These are phyloP conservation scores for Gomphus sp. DNA, from an alignment of 1,284 basidiomycete species.

Conservation along the genomic window DNA sequence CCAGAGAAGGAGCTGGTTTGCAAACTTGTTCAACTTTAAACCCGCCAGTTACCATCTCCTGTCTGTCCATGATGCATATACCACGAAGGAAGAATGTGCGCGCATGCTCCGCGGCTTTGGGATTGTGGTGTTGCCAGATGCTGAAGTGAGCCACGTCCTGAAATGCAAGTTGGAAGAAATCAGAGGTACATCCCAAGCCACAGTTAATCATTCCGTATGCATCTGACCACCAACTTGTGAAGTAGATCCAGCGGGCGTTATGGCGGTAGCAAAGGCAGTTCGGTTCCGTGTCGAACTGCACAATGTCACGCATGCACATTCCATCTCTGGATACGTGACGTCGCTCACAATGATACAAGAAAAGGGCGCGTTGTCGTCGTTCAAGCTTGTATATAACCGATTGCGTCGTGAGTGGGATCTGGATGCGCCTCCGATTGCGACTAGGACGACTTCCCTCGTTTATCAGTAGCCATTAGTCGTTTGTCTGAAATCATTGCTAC, in stretches of 20 bases:
- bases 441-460: too few relatives aligned
- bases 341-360: conserved; percentile 69
- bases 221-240: conserved; percentile 13
- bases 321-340: conserved; percentile 41
- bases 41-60: conserved; percentile 55
- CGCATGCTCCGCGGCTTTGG: conserved; percentile 67
- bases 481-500: too few relatives aligned
- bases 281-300: conserved; percentile 75
- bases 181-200: conserved; percentile 19
- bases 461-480: not conserved
- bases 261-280: conserved; percentile 51
- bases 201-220: conserved; percentile 4
- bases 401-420: conserved; percentile 68
- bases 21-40: conserved; percentile 83
- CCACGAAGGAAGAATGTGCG: conserved; percentile 66
- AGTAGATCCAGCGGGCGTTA: conserved; percentile 46
- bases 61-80: conserved; percentile 59
- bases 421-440: conserved; percentile 20
- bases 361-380: conserved; percentile 74
- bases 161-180: conserved; percentile 43
- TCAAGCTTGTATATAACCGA: conserved; percentile 64
- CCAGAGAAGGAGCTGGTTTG: conserved; percentile 79
- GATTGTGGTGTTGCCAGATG: conserved; percentile 51
- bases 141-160: conserved; percentile 39
- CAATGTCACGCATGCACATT: conserved; percentile 32